Conservation (phyloP, 2,329 filamentous ascomycete species). For the Stemphylium lycopersici region DNA sequence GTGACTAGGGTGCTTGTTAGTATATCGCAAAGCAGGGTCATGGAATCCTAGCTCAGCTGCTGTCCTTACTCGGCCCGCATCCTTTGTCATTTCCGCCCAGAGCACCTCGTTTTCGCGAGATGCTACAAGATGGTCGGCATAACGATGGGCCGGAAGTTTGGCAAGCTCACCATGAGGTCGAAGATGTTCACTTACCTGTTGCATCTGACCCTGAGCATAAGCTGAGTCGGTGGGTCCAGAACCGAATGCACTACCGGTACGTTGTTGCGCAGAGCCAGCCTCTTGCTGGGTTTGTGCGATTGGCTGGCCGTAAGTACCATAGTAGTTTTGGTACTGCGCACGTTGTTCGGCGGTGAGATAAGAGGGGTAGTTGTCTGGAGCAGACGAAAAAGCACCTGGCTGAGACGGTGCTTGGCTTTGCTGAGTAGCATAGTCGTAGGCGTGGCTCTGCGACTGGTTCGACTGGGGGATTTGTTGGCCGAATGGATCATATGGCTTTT, state of each 20-base stretch:
- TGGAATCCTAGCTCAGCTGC: constrained; percentile 5
- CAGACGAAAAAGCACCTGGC: constrained; percentile 73
- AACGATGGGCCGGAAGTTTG: constrained; percentile 4
- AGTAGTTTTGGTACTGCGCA: constrained; percentile 73
- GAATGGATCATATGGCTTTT: constrained; percentile 90
- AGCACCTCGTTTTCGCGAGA: constrained; percentile 8
- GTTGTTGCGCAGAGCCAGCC: constrained; percentile 71
- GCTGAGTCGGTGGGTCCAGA: constrained; percentile 64
- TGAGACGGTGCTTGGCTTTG: constrained; percentile 64
- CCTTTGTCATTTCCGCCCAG: constrained; percentile 7
- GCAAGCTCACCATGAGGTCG: background rate
- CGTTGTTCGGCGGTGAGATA: constrained; percentile 83
- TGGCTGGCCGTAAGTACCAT: constrained; percentile 62
- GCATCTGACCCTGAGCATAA: constrained; percentile 67
- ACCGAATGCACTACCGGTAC: constrained; percentile 78
- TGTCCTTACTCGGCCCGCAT: constrained; percentile 10
- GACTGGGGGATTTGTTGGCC: constrained; percentile 68
- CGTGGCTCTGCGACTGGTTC: constrained; percentile 43
- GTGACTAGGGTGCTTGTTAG: constrained; percentile 47
- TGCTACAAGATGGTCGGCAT: constrained; percentile 4
- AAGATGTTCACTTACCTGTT: constrained; percentile 52
- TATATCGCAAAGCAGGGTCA: background rate
- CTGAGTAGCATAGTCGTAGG: constrained; percentile 57
- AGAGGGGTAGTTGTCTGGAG: constrained; percentile 78
- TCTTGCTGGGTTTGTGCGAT: constrained; percentile 69